phyloP scores from a whole-genome alignment of 2,329 filamentous ascomycete genomes.

The Pyrenophora teres region DNA sequence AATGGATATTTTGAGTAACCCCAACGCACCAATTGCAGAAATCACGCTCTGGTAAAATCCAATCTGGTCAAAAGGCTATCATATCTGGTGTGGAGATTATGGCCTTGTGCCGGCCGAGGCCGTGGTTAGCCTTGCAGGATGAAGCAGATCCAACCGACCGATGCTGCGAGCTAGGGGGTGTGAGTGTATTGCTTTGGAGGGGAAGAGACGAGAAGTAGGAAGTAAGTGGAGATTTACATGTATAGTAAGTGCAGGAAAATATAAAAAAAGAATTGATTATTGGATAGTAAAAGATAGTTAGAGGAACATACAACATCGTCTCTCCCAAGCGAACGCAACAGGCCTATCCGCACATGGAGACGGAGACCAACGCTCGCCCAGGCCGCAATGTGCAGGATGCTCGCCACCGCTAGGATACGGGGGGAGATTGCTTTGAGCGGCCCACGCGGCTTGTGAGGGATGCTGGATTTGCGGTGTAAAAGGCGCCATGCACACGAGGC shows the following conservation, averaged over 20 bases:
- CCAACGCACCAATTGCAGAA: conserved; percentile 6
- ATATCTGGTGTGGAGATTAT: not conserved
- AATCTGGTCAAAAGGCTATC: not conserved
- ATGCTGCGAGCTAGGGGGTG: not conserved
- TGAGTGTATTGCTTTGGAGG: not conserved
- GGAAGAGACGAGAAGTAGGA: too few relatives aligned
- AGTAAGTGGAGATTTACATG: too few relatives aligned
- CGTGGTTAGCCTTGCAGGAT: conserved; percentile 8
- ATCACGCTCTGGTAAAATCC: conserved; percentile 5
- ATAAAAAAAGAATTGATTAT: too few relatives aligned
- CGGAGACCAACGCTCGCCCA: conserved; percentile 4
- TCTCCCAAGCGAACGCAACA: conserved; percentile 2
- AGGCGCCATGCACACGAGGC: too few relatives aligned
- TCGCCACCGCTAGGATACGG: conserved; percentile 4
- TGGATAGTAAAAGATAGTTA: not conserved
- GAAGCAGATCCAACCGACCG: conserved; percentile 7
- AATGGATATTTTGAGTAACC: conserved; percentile 3
- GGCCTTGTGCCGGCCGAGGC: conserved; percentile 6
- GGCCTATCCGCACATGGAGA: conserved; percentile 4
- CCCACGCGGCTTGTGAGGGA: not conserved
- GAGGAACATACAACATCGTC: conserved; percentile 4
- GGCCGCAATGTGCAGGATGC: conserved; percentile 4
- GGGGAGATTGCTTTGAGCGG: conserved; percentile 10
- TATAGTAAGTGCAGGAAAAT: too few relatives aligned
- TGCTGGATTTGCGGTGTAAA: too few relatives aligned